phyloP scores from a whole-genome alignment of 176 grass and related monocot species.

The Ampelocalamus luodianensis region DNA sequence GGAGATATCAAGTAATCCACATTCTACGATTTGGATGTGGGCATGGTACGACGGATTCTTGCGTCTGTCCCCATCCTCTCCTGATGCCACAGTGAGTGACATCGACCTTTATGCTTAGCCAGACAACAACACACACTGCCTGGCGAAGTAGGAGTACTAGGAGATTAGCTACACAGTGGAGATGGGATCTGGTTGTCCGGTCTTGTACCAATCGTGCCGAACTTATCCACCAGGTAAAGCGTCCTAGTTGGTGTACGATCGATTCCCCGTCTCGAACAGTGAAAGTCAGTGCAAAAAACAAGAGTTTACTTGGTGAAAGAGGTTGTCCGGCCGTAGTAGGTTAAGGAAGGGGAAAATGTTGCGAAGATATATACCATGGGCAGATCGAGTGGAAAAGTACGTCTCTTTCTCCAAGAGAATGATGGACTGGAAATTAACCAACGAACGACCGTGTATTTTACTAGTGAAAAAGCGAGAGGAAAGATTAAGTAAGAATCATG shows the following conservation, averaged over 20 bases:
- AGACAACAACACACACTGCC: constrained; percentile 18
- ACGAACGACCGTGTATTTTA: too few relatives aligned
- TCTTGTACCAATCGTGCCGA: constrained; percentile 19
- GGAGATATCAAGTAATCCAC: constrained; percentile 13
- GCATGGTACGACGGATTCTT: constrained; percentile 33
- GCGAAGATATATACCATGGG: background rate
- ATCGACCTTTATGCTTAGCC: constrained; percentile 30
- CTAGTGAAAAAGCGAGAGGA: background rate
- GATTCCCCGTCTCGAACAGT: constrained; percentile 23
- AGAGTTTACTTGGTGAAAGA: background rate
- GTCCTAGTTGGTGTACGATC: background rate
- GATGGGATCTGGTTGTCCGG: constrained; percentile 3
- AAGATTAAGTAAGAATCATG: background rate
- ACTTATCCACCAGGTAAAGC: constrained; percentile 22
- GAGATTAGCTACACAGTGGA: constrained; percentile 20
- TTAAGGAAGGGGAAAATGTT: background rate
- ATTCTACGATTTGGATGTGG: constrained; percentile 33
- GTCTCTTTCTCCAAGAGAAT: background rate
- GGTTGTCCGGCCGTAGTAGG: background rate
- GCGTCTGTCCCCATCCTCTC: constrained; percentile 15
- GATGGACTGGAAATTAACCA: too few relatives aligned
- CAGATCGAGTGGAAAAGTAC: background rate
- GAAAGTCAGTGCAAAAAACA: background rate
- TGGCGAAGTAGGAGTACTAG: too few relatives aligned
- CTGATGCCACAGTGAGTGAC: constrained; percentile 11